These are phyloP conservation scores for Nannizziopsis arthrosporioides DNA, from an alignment of 2,329 filamentous ascomycete genomes.

Conservation along the genomic window DNA sequence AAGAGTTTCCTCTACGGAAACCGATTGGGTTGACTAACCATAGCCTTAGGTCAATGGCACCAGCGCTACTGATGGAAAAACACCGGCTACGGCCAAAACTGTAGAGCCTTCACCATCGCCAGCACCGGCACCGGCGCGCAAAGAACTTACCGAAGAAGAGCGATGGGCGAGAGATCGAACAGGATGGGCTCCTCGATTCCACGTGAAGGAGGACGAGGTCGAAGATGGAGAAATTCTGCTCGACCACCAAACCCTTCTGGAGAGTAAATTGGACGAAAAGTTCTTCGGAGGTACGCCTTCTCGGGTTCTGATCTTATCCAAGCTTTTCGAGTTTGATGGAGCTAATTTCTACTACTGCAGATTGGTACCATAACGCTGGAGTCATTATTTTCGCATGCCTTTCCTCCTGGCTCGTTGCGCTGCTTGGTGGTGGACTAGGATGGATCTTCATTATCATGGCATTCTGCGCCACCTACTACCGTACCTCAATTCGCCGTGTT, in stretches of 20 bases:
- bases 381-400: constrained; percentile 89
- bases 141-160: constrained; percentile 44
- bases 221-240: constrained; percentile 55
- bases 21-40: background rate
- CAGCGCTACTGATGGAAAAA: constrained; percentile 57
- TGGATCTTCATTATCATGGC: constrained; percentile 95
- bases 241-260: constrained; percentile 80
- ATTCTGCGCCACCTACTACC: constrained; percentile 84
- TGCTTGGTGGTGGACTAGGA: constrained; percentile 78
- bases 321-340: background rate
- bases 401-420: constrained; percentile 76
- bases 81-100: constrained; percentile 40
- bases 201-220: constrained; percentile 43
- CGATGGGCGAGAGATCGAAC: constrained; percentile 50
- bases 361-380: constrained; percentile 98
- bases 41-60: constrained; percentile 50
- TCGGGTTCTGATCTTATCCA: no score
- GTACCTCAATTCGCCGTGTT: constrained; percentile 85
- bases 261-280: constrained; percentile 72
- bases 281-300: constrained; percentile 63
- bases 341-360: constrained; percentile 34
- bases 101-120: constrained; percentile 40
- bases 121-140: constrained; percentile 36
- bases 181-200: constrained; percentile 83
- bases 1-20: background rate